Conservation (phyloP, 805 yeast species). For the Komagataella pastoris region DNA sequence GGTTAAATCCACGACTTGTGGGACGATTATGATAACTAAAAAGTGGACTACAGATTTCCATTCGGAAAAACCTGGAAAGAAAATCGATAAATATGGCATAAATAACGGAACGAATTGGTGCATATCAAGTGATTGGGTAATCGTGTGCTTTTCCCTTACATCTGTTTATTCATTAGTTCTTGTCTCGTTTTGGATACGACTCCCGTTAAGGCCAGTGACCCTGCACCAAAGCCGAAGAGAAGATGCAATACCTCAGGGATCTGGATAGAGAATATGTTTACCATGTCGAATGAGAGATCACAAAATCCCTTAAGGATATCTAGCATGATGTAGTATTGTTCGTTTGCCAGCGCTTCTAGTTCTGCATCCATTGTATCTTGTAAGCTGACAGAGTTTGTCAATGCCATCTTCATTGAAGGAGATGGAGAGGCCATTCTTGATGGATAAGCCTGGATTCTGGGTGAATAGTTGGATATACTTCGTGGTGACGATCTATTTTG, state of each 20-base stretch:
- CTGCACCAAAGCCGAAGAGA: slow-evolving; percentile 19
- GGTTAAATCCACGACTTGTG: background rate
- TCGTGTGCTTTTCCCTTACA: background rate
- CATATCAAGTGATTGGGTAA: background rate
- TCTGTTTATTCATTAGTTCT: background rate
- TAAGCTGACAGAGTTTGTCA: background rate
- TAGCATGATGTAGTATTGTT: slow-evolving; percentile 21
- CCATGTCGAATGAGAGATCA: slow-evolving; percentile 34
- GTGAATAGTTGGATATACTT: background rate
- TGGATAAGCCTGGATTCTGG: background rate
- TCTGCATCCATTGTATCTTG: slow-evolving; percentile 9
- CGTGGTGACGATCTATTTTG: background rate
- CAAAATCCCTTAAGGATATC: slow-evolving; percentile 28
- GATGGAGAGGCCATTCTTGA: background rate
- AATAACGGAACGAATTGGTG: background rate
- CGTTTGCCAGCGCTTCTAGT: slow-evolving; percentile 18
- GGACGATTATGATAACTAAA: background rate
- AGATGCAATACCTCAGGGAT: slow-evolving; percentile 15
- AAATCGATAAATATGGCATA: background rate
- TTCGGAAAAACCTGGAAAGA: background rate
- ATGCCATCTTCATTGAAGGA: slow-evolving; percentile 2
- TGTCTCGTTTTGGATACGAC: slow-evolving; percentile 4
- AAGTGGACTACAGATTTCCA: background rate
- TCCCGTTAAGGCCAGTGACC: slow-evolving; percentile 12
- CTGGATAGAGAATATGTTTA: slow-evolving; percentile 28